A percentile compares a stretch with the other conserved stretches of the same genome.
Conservation (phyloP, 176 grass and related monocot genomes). For the Lolium perenne region DNA sequence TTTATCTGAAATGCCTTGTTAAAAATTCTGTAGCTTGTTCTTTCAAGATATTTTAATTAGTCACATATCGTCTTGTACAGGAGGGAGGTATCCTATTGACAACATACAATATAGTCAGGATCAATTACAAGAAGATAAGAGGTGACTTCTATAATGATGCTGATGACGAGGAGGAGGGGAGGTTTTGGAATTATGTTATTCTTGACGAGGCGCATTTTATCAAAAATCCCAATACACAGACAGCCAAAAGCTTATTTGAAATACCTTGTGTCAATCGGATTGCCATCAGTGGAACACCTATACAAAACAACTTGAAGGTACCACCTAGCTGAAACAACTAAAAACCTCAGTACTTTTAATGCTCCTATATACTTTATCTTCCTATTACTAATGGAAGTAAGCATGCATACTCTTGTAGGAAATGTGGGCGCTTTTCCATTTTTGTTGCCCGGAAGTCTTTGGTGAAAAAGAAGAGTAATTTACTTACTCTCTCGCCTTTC, state of each 20-base stretch:
- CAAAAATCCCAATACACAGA: slow-evolving; percentile 79
- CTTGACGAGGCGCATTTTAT: slow-evolving; percentile 94
- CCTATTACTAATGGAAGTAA: slow-evolving; percentile 28
- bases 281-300: slow-evolving; percentile 89
- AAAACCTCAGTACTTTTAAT: slow-evolving; percentile 1
- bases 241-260: slow-evolving; percentile 72
- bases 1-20: neutral
- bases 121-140: slow-evolving; percentile 74
- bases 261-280: slow-evolving; percentile 85
- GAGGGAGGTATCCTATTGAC: slow-evolving; percentile 85
- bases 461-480: slow-evolving; percentile 81
- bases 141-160: slow-evolving; percentile 49
- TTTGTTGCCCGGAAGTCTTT: slow-evolving; percentile 84
- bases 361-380: neutral
- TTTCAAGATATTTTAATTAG: slow-evolving; percentile 28
- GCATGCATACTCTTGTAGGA: slow-evolving; percentile 60
- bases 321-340: slow-evolving; percentile 6
- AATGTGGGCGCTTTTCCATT: slow-evolving; percentile 93
- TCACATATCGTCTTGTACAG: slow-evolving; percentile 48
- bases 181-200: slow-evolving; percentile 83
- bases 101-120: slow-evolving; percentile 86
- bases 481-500: slow-evolving; percentile 31
- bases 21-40: neutral
- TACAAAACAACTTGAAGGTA: slow-evolving; percentile 95
- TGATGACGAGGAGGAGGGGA: slow-evolving; percentile 51